Percentiles rank a stretch among this genome's conserved stretches.
phyloP scores from a whole-genome alignment of 2,329 filamentous ascomycete species.

The Fusarium robinianum region DNA sequence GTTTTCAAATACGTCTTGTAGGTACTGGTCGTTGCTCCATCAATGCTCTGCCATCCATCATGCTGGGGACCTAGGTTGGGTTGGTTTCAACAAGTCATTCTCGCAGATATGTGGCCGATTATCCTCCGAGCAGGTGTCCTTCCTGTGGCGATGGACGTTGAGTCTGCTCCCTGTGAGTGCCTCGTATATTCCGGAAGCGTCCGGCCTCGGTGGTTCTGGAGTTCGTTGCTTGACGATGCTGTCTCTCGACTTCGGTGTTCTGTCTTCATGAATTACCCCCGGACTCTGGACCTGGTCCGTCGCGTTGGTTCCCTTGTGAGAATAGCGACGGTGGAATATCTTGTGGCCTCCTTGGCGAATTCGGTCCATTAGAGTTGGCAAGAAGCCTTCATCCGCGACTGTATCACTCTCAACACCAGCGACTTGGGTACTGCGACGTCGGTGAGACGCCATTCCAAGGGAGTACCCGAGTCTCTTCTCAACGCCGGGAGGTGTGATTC shows the following conservation, averaged over 20 bases:
- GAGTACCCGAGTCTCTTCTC: slow-evolving; percentile 31
- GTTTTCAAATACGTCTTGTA: too few species aligned
- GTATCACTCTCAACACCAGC: slow-evolving; percentile 9
- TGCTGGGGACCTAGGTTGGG: slow-evolving; percentile 12
- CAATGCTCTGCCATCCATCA: neutral
- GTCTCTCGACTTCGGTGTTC: slow-evolving; percentile 24
- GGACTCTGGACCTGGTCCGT: neutral
- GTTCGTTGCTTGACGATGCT: slow-evolving; percentile 26
- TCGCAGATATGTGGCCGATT: slow-evolving; percentile 39
- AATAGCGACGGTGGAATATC: slow-evolving; percentile 31
- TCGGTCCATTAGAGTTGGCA: slow-evolving; percentile 37
- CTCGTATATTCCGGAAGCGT: slow-evolving; percentile 31
- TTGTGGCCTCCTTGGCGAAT: slow-evolving; percentile 37
- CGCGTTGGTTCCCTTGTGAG: slow-evolving; percentile 18
- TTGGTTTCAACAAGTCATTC: slow-evolving; percentile 29
- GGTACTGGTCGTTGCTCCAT: too few species aligned
- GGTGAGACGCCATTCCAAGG: slow-evolving; percentile 32
- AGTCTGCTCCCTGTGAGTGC: slow-evolving; percentile 31
- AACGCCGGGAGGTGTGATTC: slow-evolving; percentile 3
- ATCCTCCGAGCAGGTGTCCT: slow-evolving; percentile 41
- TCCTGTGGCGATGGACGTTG: slow-evolving; percentile 9
- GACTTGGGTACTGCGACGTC: slow-evolving; percentile 35
- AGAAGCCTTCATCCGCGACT: slow-evolving; percentile 13
- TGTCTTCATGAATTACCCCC: slow-evolving; percentile 1
- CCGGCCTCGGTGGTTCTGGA: slow-evolving; percentile 21